phyloP scores from a whole-genome alignment of 495 filamentous ascomycete genomes.

The Patellaria atrata region DNA sequence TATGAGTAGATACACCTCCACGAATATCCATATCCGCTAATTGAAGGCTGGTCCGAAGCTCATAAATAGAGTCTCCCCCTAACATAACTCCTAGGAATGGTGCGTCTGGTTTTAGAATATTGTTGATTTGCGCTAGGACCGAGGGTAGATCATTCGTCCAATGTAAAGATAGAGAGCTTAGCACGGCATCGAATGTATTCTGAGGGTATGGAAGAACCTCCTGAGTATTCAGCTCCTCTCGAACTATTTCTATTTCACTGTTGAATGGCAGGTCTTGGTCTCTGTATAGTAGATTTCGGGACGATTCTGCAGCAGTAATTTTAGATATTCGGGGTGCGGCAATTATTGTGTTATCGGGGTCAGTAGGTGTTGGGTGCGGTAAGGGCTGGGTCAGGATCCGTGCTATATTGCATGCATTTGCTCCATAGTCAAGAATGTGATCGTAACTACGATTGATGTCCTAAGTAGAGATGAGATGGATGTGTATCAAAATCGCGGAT shows the following conservation, averaged over 20 bases:
- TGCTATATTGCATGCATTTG: slow-evolving; percentile 91
- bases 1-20: slow-evolving; percentile 75
- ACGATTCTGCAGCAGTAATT: slow-evolving; percentile 71
- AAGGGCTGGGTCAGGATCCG: slow-evolving; percentile 55
- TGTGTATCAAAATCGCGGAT: slow-evolving; percentile 2
- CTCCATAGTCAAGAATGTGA: slow-evolving; percentile 80
- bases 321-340: slow-evolving; percentile 55
- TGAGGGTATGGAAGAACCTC: slow-evolving; percentile 64
- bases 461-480: slow-evolving; percentile 28
- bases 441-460: slow-evolving; percentile 84
- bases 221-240: slow-evolving; percentile 51
- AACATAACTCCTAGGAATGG: slow-evolving; percentile 95
- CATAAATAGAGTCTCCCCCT: slow-evolving; percentile 85
- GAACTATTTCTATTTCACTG: slow-evolving; percentile 48
- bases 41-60: slow-evolving; percentile 87
- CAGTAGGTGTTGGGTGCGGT: slow-evolving; percentile 40
- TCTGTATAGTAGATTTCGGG: slow-evolving; percentile 61
- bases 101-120: slow-evolving; percentile 71
- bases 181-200: slow-evolving; percentile 73
- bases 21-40: slow-evolving; percentile 78
- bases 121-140: slow-evolving; percentile 64
- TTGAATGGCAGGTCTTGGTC: slow-evolving; percentile 70
- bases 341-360: too few species aligned
- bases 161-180: slow-evolving; percentile 78
- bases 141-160: slow-evolving; percentile 96